Base-by-base conservation (phyloP, 495 filamentous ascomycete species). In the Pyrenopolyporus hunteri region DNA sequence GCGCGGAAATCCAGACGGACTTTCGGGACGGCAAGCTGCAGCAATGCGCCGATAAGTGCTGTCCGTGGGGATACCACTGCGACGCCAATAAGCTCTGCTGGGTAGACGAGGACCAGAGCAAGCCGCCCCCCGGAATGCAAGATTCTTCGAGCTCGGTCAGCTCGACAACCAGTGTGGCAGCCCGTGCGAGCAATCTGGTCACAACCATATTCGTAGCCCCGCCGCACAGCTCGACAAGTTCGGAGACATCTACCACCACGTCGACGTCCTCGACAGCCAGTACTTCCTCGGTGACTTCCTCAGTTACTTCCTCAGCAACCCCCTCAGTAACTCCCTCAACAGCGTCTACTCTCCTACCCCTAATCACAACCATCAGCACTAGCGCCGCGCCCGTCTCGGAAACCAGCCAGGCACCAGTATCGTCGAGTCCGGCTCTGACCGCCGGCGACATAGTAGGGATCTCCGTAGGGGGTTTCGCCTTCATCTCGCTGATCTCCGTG, bases 1-100 rank as follows among this genome's bases (percentile, higher is more conserved):
- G 29, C 17, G 3, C 17, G 2, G 17, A 31, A 14, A 13, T 49
- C 45, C 45, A 49, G 29, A 33, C 45, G 1, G 35, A 16, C 14
- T 14, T 19, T 10, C 16, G 16, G 0, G 17, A 32, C 2, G 45
- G 45, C 22, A 23, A 33, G 10, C 19, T 49, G 10, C 13, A 20
- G 8, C 11, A 1, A 7, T 49, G 45, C 23, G 45, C 28, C 8
- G 17, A 4, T 2, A 17, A 20, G 8, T 49, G 45, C 17, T 49
- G 45, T 22, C 28, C 45, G 3, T 49, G 45, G 45, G 45, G 45
- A 8, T 35, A 33, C 25, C 28, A 33, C 6, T 49, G 45, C 11
- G 25, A 14, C 4, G 5, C 19, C 29, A 31, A 49, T 35, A 13
- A 17, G 22, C 1, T 10, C 17, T 49, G 45, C 19, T 19, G 22